These are phyloP conservation scores for Yamadazyma scolyti DNA, from an alignment of 805 yeast species.

Conservation along the genomic window DNA sequence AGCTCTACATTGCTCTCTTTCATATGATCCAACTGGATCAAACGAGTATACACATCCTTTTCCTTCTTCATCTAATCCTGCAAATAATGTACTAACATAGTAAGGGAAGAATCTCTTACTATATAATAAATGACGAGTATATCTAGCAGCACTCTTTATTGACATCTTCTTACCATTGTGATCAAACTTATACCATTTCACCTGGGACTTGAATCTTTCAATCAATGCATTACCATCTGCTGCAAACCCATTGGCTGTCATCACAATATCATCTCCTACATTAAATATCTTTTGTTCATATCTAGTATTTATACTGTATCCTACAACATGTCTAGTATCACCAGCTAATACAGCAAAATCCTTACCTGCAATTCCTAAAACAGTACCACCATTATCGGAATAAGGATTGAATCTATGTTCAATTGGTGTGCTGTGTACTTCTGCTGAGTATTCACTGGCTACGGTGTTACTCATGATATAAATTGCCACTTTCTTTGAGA, in stretches of 20 bases:
- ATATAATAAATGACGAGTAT: constrained; percentile 83
- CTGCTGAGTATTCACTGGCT: constrained; percentile 65
- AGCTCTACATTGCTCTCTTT: constrained; percentile 95
- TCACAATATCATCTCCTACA: constrained; percentile 81
- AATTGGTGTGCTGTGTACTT: constrained; percentile 57
- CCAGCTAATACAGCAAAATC: constrained; percentile 97
- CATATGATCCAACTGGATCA: constrained; percentile 97
- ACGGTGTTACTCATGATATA: constrained; percentile 42
- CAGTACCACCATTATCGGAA: constrained; percentile 95
- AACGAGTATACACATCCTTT: constrained; percentile 93
- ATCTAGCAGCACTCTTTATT: constrained; percentile 78
- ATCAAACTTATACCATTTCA: constrained; percentile 92
- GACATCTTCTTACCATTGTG: constrained; percentile 67
- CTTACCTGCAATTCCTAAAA: constrained; percentile 95
- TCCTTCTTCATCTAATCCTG: constrained; percentile 89
- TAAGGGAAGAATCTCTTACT: constrained; percentile 96
- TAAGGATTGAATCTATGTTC: constrained; percentile 93
- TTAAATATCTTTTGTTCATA: constrained; percentile 86
- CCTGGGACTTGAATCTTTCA: constrained; percentile 61
- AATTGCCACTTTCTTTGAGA: constrained; percentile 7
- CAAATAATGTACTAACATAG: constrained; percentile 91
- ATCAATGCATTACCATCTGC: constrained; percentile 91
- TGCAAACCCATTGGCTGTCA: constrained; percentile 94
- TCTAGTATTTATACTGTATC: constrained; percentile 90
- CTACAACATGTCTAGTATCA: constrained; percentile 95